Percentiles rank a stretch among this genome's conserved stretches.
phyloP scores from a whole-genome alignment of 305 asterid genomes.

The Fraxinus nigra region DNA sequence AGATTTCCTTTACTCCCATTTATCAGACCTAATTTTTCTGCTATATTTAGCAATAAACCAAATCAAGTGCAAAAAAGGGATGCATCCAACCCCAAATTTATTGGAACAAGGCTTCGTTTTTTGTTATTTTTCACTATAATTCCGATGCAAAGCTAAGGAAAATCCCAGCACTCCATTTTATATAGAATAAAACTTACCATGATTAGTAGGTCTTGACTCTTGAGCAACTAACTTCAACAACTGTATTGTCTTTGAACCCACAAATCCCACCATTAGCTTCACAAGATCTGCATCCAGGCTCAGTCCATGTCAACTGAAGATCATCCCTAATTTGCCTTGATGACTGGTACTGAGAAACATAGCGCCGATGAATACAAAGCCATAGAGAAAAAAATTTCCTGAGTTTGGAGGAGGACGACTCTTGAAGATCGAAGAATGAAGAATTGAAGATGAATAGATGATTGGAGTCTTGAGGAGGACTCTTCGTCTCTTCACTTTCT shows the following conservation, averaged over 20 bases:
- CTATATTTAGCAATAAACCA: not conserved
- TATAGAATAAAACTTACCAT: slow-evolving; percentile 31
- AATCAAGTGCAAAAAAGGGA: not conserved
- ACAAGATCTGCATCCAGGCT: slow-evolving; percentile 52
- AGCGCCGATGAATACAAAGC: slow-evolving; percentile 23
- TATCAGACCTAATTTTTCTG: not conserved
- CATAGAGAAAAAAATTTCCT: too few species aligned
- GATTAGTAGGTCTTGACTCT: slow-evolving; percentile 22
- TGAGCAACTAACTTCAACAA: slow-evolving; percentile 37
- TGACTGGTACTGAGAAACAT: slow-evolving; percentile 38
- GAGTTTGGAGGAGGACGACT: too few species aligned
- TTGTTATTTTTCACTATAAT: not conserved
- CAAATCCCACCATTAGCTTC: slow-evolving; percentile 47
- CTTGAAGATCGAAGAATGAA: too few species aligned
- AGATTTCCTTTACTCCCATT: not conserved
- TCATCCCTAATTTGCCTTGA: slow-evolving; percentile 39
- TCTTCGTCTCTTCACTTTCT: too few species aligned
- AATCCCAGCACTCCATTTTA: not conserved
- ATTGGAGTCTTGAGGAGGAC: too few species aligned
- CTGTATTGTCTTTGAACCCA: slow-evolving; percentile 39
- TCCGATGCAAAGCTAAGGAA: not conserved
- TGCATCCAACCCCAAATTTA: not conserved
- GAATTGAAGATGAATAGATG: too few species aligned
- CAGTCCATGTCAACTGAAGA: slow-evolving; percentile 49
- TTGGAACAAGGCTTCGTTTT: not conserved